These are phyloP conservation scores for Teunomyces lycoperdinae DNA, from an alignment of 805 yeast genomes.

Conservation along the genomic window DNA sequence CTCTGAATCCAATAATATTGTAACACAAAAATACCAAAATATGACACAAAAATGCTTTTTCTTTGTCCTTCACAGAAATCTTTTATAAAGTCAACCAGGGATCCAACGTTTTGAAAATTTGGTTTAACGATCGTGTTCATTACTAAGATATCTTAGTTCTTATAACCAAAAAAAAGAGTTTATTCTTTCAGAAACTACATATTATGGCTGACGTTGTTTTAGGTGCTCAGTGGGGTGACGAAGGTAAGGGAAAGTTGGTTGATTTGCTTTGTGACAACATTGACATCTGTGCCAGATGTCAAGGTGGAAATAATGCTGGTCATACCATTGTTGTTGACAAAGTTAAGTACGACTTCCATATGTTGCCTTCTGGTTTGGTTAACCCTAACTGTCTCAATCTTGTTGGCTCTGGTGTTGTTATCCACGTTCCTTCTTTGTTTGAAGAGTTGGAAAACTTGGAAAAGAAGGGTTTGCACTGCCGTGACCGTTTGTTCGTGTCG, in stretches of 20 bases:
- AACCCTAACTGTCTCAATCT: slow-evolving; percentile 88
- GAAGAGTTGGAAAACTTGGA: slow-evolving; percentile 80
- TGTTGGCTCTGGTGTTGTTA: slow-evolving; percentile 94
- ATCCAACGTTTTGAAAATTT: slow-evolving; percentile 8
- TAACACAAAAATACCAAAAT: too few relatives aligned
- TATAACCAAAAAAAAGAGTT: neutral
- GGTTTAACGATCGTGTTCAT: slow-evolving; percentile 31
- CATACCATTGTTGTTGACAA: slow-evolving; percentile 94
- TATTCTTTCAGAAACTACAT: neutral
- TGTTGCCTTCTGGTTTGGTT: slow-evolving; percentile 97
- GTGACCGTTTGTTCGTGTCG: slow-evolving; percentile 78
- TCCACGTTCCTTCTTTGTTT: slow-evolving; percentile 91
- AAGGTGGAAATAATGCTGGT: slow-evolving; percentile 99
- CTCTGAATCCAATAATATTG: neutral
- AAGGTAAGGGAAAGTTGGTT: slow-evolving; percentile 97
- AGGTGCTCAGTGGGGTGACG: slow-evolving; percentile 99
- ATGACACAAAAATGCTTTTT: neutral
- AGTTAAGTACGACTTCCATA: slow-evolving; percentile 93
- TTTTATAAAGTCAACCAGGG: neutral
- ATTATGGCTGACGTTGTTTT: slow-evolving; percentile 85
- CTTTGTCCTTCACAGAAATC: slow-evolving; percentile 8
- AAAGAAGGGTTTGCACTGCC: slow-evolving; percentile 73
- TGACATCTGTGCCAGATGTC: slow-evolving; percentile 96
- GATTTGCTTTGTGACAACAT: slow-evolving; percentile 92
- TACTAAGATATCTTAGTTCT: slow-evolving; percentile 12